Evolutionary conservation across 768 basidiomycete genomes (phyloP).

Genomic region (Tephrocybe sp.): DNA sequence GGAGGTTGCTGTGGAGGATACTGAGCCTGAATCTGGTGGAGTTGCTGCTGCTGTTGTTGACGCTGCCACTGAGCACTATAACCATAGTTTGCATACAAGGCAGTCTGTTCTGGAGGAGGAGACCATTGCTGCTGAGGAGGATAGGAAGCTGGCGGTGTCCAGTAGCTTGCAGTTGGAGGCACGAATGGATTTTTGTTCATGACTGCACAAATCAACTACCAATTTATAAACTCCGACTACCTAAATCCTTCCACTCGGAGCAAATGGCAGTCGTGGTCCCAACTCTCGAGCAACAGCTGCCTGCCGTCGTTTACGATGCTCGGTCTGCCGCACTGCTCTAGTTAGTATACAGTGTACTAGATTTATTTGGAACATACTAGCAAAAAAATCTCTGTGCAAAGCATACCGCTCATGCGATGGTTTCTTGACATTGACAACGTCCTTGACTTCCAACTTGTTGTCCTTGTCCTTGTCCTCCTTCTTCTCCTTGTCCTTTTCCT

Average conservation of each 20-base stretch:
- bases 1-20: slow-evolving; percentile 58
- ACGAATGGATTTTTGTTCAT: slow-evolving; percentile 90
- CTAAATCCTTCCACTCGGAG: slow-evolving; percentile 34
- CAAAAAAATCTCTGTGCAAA: slow-evolving; percentile 82
- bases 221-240: slow-evolving; percentile 11
- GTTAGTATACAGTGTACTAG: not conserved
- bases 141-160: slow-evolving; percentile 52
- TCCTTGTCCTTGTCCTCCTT: slow-evolving; percentile 34
- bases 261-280: slow-evolving; percentile 67
- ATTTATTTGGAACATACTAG: slow-evolving; percentile 32
- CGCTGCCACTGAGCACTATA: slow-evolving; percentile 82
- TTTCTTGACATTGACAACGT: slow-evolving; percentile 5
- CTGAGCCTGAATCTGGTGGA: slow-evolving; percentile 49
- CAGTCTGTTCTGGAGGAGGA: slow-evolving; percentile 72
- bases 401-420: slow-evolving; percentile 70
- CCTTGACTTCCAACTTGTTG: slow-evolving; percentile 28
- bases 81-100: slow-evolving; percentile 88
- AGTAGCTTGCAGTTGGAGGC: slow-evolving; percentile 15
- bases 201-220: slow-evolving; percentile 1
- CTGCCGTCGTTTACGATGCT: slow-evolving; percentile 71
- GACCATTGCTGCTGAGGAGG: slow-evolving; percentile 73
- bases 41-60: slow-evolving; percentile 47
- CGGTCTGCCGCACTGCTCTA: slow-evolving; percentile 61
- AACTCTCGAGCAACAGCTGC: slow-evolving; percentile 64
- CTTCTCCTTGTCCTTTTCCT: slow-evolving; percentile 33